Evolutionary conservation across 257 asterid genomes (phyloP).

Genomic region (Solanum microdontum): DNA sequence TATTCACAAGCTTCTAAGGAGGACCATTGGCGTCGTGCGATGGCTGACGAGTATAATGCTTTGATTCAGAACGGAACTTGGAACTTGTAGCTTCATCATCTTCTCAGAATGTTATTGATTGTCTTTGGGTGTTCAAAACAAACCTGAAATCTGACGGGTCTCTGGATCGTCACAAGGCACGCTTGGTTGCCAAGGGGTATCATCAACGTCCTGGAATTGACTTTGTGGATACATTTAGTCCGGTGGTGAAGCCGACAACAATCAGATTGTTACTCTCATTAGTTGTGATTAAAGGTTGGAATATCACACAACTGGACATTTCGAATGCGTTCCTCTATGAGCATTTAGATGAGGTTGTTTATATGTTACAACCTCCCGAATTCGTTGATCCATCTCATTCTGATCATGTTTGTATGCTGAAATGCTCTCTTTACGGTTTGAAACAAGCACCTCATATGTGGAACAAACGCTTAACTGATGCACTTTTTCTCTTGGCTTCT

Average conservation of each 20-base stretch:
- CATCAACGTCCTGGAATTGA: neutral
- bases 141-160: neutral
- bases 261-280: neutral
- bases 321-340: neutral
- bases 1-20: neutral
- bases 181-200: neutral
- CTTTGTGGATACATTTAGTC: neutral
- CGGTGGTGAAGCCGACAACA: neutral
- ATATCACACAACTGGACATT: neutral
- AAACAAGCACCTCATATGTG: neutral
- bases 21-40: neutral
- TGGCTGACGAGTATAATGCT: neutral
- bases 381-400: neutral
- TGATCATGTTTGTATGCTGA: neutral
- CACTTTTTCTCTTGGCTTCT: neutral
- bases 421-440: neutral
- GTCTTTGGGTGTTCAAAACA: neutral
- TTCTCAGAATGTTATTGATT: neutral
- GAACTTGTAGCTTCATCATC: neutral
- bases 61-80: neutral
- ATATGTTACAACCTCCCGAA: neutral
- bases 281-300: neutral
- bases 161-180: neutral
- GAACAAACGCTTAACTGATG: neutral
- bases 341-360: neutral